Evolutionary conservation across 106 monocot species (phyloP), one percentile per base, ranked within the genome.

Genomic region (Agapanthus africanus): DNA sequence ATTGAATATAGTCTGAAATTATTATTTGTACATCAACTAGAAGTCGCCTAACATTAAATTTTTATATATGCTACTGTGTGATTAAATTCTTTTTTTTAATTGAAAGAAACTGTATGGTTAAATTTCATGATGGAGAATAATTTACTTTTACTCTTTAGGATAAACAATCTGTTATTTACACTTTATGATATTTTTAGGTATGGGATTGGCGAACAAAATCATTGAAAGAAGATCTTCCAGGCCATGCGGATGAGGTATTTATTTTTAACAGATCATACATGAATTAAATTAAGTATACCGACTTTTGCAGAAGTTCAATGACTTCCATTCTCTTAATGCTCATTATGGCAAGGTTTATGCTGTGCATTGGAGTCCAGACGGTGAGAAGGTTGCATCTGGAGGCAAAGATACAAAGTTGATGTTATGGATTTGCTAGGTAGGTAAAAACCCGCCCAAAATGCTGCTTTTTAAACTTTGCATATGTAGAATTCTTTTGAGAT

Each of bases 351-450:
- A 95, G 95, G 95, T 95, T 44, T 97, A 74, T 57, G 71, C 91
- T 27, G 95, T 97, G 40, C 91, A 91, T 77, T 89, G 91, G 88
- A 97, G 91, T 72, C 88, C 95, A 19, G 91, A 91, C 70, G 95
- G 95, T 47, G 88, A 97, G 46, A 97, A 97, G 37, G 95, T 97
- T 9, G 95, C 91, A 68, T 97, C 95, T 59, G 95, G 95, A 47
- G 91, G 91, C 28, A 97, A 91, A 78, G 91, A 97, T 63, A 78
- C 70, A 44, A 70, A 80, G 51, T 76, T 91, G 15, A 89, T 91
- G 71, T 73, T 91, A 46, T 95, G 95, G 95, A 97, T 97, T 91
- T 74, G 76, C 33, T 95, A 82, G 62, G 16, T 51, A 52, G n/a
- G n/a, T n/a, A n/a, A n/a, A n/a, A n/a, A n/a, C n/a, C n/a, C n/a